Percentiles rank a stretch among this genome's conserved stretches.
Conservation (phyloP, 176 grass and related monocot genomes). For the Elaeis guineensis region DNA sequence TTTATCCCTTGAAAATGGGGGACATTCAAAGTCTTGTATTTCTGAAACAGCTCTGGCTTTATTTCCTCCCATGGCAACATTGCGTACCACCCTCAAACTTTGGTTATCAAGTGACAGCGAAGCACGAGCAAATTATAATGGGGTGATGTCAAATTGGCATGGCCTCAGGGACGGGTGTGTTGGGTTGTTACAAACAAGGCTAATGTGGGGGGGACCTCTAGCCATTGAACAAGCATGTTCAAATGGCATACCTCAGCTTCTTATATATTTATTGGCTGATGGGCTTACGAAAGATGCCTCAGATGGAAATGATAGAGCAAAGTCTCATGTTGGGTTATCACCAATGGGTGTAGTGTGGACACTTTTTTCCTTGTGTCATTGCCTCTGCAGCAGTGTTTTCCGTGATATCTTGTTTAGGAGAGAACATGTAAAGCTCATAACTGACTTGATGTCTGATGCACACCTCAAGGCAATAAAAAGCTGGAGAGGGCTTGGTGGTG, state of each 20-base stretch:
- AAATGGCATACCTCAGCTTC: conserved; percentile 66
- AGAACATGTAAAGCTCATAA: conserved; percentile 67
- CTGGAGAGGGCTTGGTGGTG: conserved; percentile 81
- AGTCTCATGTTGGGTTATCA: conserved; percentile 58
- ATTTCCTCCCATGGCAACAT: conserved; percentile 88
- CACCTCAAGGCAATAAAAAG: conserved; percentile 53
- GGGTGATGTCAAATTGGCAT: conserved; percentile 53
- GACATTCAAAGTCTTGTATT: conserved; percentile 39
- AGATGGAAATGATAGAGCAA: conserved; percentile 39
- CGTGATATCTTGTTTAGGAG: conserved; percentile 74
- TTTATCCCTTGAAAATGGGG: conserved; percentile 62
- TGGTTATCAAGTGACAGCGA: conserved; percentile 80
- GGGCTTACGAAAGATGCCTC: conserved; percentile 31
- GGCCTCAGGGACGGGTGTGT: conserved; percentile 77
- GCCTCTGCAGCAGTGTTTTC: conserved; percentile 60
- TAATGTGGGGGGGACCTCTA: conserved; percentile 82
- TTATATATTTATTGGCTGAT: conserved; percentile 62
- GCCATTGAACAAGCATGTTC: conserved; percentile 89
- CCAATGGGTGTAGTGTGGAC: conserved; percentile 64
- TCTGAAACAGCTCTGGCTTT: conserved; percentile 66
- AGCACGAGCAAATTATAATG: conserved; percentile 56
- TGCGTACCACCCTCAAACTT: conserved; percentile 67
- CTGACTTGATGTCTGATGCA: conserved; percentile 48
- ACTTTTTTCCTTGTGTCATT: conserved; percentile 68
- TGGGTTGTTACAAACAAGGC: conserved; percentile 57